Evolutionary conservation across 768 basidiomycete genomes (phyloP), one percentile per base, ranked within the genome.

Genomic region (Mycena floridula): DNA sequence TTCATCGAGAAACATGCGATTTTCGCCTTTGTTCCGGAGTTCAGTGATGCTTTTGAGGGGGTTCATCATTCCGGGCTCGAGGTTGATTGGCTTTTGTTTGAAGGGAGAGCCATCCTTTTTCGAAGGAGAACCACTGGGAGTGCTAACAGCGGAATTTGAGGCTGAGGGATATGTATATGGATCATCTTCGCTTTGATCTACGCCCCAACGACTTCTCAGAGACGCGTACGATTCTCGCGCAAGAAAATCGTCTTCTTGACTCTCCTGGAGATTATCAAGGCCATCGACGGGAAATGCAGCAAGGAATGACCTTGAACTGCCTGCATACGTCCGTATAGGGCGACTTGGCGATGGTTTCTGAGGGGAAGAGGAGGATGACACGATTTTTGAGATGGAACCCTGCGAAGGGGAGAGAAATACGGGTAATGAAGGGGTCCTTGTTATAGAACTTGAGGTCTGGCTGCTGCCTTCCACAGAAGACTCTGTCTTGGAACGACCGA

Each of bases 31-130:
- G 55, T 76, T 85, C 45, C 88, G 66, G 28, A 91, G 67, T 50
- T 91, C 89, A 1, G 85, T 84, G 36, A 90, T 86, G 47, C 85
- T 88, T 62, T 84, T 85, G 40, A 87, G 55, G 25, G 85, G 81
- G 50, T 87, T 85, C 69, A 79, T 79, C 76, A 82, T 77, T 11
- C 76, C 78, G 12, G 62, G 57, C 1, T 80, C 67, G n/a, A 81
- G 61, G 0, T 23, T 11, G 23, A 39, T 6, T 30, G 60, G 50
- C 0, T 50, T 51, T 5, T 54, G 55, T 9, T 56, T 56, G 24
- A 54, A 55, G 48, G 60, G 43, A 25, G 8, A 58, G 60, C 56
- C 72, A 69, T 26, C 64, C 63, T 53, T 61, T 41, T 63, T 67
- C 18, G 57, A 57, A 5, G 71, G 72, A 2, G 73, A 67, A 1